These are phyloP conservation scores for Fusarium sp. DNA, from an alignment of 2,329 filamentous ascomycete genomes.

Conservation along the genomic window DNA sequence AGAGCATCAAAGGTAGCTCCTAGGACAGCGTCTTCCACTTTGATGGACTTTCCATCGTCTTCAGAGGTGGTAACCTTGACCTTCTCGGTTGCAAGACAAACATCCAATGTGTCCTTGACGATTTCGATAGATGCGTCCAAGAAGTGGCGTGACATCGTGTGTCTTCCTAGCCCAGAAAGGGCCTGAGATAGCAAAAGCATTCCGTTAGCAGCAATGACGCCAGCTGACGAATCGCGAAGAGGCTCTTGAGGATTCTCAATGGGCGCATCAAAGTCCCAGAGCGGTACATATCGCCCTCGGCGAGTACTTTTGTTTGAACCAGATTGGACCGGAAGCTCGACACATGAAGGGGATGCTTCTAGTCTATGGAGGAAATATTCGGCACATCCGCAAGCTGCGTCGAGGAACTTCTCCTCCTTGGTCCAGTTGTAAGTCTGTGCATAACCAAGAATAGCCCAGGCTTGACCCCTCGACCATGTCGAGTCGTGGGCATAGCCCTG, in stretches of 20 bases:
- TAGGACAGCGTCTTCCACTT: constrained; percentile 9
- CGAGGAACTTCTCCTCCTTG: constrained; percentile 51
- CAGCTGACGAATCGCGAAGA: constrained; percentile 50
- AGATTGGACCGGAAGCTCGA: constrained; percentile 19
- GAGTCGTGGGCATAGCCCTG: constrained; percentile 57
- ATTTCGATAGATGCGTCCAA: constrained; percentile 41
- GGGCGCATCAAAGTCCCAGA: constrained; percentile 54
- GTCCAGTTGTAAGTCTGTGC: constrained; percentile 60
- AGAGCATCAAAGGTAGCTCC: constrained; percentile 42
- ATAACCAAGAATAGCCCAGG: constrained; percentile 60
- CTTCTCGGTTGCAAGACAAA: constrained; percentile 43
- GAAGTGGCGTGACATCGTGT: constrained; percentile 20
- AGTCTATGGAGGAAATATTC: constrained; percentile 58
- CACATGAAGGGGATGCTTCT: constrained; percentile 34
- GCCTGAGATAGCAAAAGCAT: constrained; percentile 52
- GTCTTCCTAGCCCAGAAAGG: constrained; percentile 29
- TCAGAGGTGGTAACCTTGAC: constrained; percentile 3
- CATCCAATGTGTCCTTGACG: constrained; percentile 43
- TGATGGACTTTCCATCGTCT: background rate
- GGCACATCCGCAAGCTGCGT: constrained; percentile 54
- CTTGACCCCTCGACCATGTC: constrained; percentile 60
- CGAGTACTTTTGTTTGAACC: background rate
- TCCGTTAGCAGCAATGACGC: constrained; percentile 54
- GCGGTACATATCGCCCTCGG: constrained; percentile 40
- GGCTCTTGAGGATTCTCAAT: constrained; percentile 20